Evolutionary conservation across 371 early-diverging fungal species (phyloP).

Genomic region (Mortierella sp.): DNA sequence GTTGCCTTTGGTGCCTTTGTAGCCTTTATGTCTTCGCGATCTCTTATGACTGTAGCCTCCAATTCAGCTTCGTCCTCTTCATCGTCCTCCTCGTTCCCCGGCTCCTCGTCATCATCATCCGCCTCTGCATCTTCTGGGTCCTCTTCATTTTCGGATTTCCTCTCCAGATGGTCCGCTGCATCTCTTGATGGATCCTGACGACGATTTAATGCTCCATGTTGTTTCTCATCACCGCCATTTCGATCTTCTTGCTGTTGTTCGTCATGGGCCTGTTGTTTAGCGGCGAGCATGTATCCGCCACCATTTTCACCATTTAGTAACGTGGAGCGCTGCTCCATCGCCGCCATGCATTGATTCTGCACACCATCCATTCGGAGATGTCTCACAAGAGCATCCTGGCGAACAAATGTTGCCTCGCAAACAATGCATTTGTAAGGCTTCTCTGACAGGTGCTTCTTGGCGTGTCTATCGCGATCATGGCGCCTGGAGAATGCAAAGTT

Average conservation of each 20-base stretch:
- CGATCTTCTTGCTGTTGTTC: constrained; percentile 38
- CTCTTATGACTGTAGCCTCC: too few relatives aligned
- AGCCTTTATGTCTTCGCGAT: neutral
- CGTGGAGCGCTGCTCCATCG: constrained; percentile 50
- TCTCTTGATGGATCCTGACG: constrained; percentile 1
- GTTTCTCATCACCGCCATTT: constrained; percentile 18
- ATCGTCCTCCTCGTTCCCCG: neutral
- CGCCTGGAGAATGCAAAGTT: constrained; percentile 47
- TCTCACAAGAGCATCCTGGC: constrained; percentile 49
- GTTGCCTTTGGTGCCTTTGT: neutral
- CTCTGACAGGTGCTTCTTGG: constrained; percentile 45
- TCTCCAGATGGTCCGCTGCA: neutral
- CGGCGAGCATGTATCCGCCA: constrained; percentile 41
- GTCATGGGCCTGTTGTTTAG: constrained; percentile 45
- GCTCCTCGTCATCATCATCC: constrained; percentile 3
- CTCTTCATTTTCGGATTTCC: neutral
- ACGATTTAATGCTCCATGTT: neutral
- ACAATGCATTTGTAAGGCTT: constrained; percentile 55
- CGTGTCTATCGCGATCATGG: constrained; percentile 54
- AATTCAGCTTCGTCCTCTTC: constrained; percentile 1
- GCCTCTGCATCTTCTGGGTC: neutral
- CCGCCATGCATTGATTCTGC: constrained; percentile 51
- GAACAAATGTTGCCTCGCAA: constrained; percentile 49
- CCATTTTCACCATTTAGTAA: constrained; percentile 17
- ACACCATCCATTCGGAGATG: constrained; percentile 54